Evolutionary conservation across 495 filamentous ascomycete genomes (phyloP), one percentile per base, ranked within the genome.

Genomic region (Annulohypoxylon moriforme): DNA sequence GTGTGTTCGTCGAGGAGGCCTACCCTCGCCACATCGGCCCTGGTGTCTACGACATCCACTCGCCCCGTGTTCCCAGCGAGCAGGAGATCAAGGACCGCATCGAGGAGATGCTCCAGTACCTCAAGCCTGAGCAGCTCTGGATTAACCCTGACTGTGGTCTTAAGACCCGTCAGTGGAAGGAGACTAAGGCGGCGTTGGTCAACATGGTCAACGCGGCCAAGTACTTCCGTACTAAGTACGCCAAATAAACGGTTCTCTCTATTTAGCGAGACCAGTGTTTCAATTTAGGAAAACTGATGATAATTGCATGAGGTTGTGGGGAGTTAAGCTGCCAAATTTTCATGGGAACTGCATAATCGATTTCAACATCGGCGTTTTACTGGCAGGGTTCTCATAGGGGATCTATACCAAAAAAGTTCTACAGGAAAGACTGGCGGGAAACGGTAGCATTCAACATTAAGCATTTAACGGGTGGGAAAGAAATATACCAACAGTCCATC

Each of bases 41-140:
- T 64, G 96, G 94, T 89, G 95, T 98, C 83, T 99, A 97, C 80
- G 96, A 99, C 83, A 99, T 99, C 87, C 96, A 99, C 92, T 95
- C 92, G 60, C 96, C 96, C 61, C 96, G 96, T 91, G 87, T 99
- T 52, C 96, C 96, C 73, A 88, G 87, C 81, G 90, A 97, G 89
- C 85, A 94, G 83, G 96, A 99, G 90, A 96, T 99, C 89, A 94
- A 93, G 89, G 92, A 92, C 81, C 90, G 96, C 79, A 91, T 98
- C 80, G 88, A 91, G 79, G 95, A 99, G 91, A 98, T 99, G 96
- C 89, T 98, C 60, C 83, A 91, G 82, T 95, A 92, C 88, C 92
- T 97, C 81, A 91, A 89, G 84, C 93, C 94, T 42, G 92, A 97
- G 68, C 94, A 98, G 87, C 92, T 98, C 82, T 98, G 94, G 94